Conservation (phyloP, 2,329 filamentous ascomycete species). For the Botrytis sinoallii region DNA sequence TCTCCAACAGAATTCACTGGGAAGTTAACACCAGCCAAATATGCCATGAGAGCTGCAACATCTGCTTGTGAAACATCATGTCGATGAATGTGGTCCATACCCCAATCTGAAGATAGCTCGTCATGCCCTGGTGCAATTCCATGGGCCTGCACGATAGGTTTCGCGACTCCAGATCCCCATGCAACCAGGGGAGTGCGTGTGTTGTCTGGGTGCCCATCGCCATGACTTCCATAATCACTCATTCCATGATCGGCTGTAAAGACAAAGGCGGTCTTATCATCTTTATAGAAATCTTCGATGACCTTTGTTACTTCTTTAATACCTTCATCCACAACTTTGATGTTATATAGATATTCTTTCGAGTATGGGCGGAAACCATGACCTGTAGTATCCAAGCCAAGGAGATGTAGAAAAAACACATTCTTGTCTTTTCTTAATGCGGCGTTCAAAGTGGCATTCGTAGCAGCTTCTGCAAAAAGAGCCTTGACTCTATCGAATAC, state of each 20-base stretch:
- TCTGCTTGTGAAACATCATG: conserved; percentile 95
- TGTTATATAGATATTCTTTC: conserved; percentile 89
- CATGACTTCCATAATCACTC: conserved; percentile 99
- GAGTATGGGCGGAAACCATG: conserved; percentile 88
- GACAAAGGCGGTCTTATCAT: conserved; percentile 85
- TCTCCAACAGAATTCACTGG: conserved; percentile 96
- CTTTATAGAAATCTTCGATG: conserved; percentile 80
- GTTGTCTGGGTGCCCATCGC: conserved; percentile 95
- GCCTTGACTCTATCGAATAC: conserved; percentile 92
- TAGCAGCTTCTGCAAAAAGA: conserved; percentile 76
- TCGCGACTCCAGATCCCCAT: conserved; percentile 89
- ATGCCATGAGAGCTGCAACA: conserved; percentile 92
- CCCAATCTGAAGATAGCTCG: conserved; percentile 88
- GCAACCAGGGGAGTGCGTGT: conserved; percentile 88
- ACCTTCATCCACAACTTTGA: conserved; percentile 89
- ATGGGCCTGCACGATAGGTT: conserved; percentile 58
- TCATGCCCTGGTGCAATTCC: conserved; percentile 75
- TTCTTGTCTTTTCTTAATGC: conserved; percentile 77
- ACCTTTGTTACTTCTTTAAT: conserved; percentile 79
- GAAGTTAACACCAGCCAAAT: conserved; percentile 81
- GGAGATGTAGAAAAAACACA: conserved; percentile 91
- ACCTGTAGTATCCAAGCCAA: conserved; percentile 88
- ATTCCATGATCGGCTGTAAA: conserved; percentile 99
- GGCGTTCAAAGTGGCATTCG: conserved; percentile 70
- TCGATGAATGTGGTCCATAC: conserved; percentile 72